phyloP scores from a whole-genome alignment of 2,329 filamentous ascomycete genomes.

The Hypoxylon sp. region DNA sequence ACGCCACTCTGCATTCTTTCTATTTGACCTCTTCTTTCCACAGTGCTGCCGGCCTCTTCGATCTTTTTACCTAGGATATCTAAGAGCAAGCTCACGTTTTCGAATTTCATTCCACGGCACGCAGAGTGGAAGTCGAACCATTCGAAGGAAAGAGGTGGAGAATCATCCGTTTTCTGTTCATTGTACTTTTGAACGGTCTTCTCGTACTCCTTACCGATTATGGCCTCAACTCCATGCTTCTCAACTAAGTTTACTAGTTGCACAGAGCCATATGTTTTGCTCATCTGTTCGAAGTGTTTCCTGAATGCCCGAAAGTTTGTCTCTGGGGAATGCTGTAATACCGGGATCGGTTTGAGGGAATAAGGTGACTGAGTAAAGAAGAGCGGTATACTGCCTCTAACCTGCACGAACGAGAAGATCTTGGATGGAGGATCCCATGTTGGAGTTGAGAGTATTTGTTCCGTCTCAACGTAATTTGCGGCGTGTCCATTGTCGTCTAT shows the following conservation, averaged over 20 bases:
- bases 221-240: constrained; percentile 84
- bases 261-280: constrained; percentile 78
- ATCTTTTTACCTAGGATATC: constrained; percentile 77
- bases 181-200: constrained; percentile 77
- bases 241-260: constrained; percentile 90
- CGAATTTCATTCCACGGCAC: constrained; percentile 97
- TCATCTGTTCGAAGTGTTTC: constrained; percentile 81
- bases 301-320: constrained; percentile 84
- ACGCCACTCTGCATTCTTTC: constrained; percentile 76
- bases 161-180: constrained; percentile 65
- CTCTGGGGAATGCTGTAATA: constrained; percentile 83
- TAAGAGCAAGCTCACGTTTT: constrained; percentile 88
- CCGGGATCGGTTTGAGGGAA: constrained; percentile 88
- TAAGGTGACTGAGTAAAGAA: constrained; percentile 98
- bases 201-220: constrained; percentile 84
- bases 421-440: constrained; percentile 74
- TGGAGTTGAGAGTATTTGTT: constrained; percentile 86
- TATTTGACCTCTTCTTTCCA: constrained; percentile 64
- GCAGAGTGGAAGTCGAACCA: constrained; percentile 98
- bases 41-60: constrained; percentile 79
- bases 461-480: constrained; percentile 94
- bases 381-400: constrained; percentile 90
- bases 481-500: constrained; percentile 90
- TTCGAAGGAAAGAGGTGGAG: constrained; percentile 76
- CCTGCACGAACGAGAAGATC: constrained; percentile 87